Base-by-base conservation (phyloP, 345 rosid species). In the Cardamine occulta region DNA sequence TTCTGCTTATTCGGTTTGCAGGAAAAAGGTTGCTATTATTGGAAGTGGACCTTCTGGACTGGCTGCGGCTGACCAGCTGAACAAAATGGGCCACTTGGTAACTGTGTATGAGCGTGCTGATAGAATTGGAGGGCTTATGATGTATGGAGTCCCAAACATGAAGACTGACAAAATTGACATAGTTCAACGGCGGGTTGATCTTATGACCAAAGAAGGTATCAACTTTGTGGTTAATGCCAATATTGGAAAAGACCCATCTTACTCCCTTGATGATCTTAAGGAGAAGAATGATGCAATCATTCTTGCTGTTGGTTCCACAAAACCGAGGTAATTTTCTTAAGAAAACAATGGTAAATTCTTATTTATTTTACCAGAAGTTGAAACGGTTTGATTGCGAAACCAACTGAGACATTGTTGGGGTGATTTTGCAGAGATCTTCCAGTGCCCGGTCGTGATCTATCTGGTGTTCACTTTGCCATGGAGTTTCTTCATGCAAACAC, bases 141-240 rank as follows among this genome's bases (percentile, higher is more conserved):
- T 96, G 99, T 96, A 96, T 77, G 99, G 99, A 52, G 99, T 96
- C 61, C 99, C 99, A 35, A 96, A 96, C 89, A 96, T 96, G 99
- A 96, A 96, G 82, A 15, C 99, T 55, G 99, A 89, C 86, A 96
- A 96, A 83, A 68, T 91, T 32, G 91, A 87, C 82, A 82, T 96
- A 12, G 95, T 96, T 76, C 98, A 96, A 67, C 86, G 99, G 14
- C 91, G 99, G 56, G 98, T 93, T 70, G 77, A 89, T 80, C 93
- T 96, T 62, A 93, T 96, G 98, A 84, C 95, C 21, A 71, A 82
- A 54, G 99, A 96, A 84, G 99, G 98, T 48, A 79, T 93, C 61
- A 78, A 85, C 60, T 93, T 96, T 81, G 96, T 91, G 40, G 98
- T 91, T 72, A 89, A 85, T 81, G 99, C 98, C 51, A 86, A 89